Base-by-base conservation (phyloP, 345 rosid species). In the Heritiera fomes region DNA sequence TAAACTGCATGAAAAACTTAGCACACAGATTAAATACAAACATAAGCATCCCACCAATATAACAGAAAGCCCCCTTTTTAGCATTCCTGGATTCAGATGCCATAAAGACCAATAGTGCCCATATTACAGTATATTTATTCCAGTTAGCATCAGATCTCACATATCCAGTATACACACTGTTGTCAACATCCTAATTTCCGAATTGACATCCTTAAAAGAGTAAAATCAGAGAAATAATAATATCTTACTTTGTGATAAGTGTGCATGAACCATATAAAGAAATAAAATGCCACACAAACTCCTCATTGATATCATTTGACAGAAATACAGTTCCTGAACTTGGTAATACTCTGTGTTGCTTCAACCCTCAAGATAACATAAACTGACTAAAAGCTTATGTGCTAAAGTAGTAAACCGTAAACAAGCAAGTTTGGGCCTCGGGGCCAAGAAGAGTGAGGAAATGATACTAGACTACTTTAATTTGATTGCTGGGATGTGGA, bases 1-100 rank as follows among this genome's bases (percentile, higher is more conserved):
- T 87, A 83, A 94, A 96, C 98, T 93, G 92, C 85, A 85, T 53
- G 71, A 76, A 23, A 60, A 65, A 32, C 49, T 49, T 62, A 23
- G 18, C 64, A 38, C 47, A 53, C 40, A 56, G 45, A 73, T 55
- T 11, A 58, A 49, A 80, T 64, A 71, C 14, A 32, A 68, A 32
- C 17, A 60, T 62, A 75, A 14, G 7, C 18, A 34, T 18, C 17
- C 63, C 34, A 55, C 64, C 34, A 38, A 55, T n/a, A 73, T n/a
- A 66, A 40, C 50, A 67, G 28, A 17, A 18, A 67, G 0, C 8
- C 59, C 40, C 78, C 47, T 59, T 17, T 66, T 50, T 13, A 9
- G 38, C 38, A 34, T 34, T 32, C 14, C 18, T 23, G 34, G 14
- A 1, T 9, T 60, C 38, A 10, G 65, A 60, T 1, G 1, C 65